phyloP scores from a whole-genome alignment of 352 stramenopile species.

The Globisporangium solare region DNA sequence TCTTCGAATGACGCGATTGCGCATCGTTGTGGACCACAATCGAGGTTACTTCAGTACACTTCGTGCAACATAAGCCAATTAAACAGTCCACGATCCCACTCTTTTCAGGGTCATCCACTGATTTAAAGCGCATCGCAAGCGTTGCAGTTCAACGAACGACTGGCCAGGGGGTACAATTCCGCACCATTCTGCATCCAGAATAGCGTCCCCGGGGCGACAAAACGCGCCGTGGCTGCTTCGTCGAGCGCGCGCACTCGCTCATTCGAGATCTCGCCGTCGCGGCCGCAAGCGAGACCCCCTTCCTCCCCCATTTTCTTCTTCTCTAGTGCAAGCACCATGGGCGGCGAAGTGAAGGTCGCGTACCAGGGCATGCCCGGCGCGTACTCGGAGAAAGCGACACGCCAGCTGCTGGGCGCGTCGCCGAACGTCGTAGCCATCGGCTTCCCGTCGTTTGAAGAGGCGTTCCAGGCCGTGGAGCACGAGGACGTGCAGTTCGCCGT shows the following conservation, averaged over 20 bases:
- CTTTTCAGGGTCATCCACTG: no score
- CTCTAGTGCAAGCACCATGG: slow-evolving; percentile 16
- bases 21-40: no score
- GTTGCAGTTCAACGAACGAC: no score
- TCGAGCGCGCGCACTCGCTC: neutral
- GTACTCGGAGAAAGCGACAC: slow-evolving; percentile 96
- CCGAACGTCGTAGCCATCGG: slow-evolving; percentile 62
- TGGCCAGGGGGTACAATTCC: no score
- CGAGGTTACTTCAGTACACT: no score
- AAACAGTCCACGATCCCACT: no score
- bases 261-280: slow-evolving; percentile 14
- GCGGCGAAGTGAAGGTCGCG: slow-evolving; percentile 80
- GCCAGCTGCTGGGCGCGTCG: slow-evolving; percentile 83
- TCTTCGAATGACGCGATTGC: no score
- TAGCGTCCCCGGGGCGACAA: neutral
- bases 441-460: slow-evolving; percentile 50
- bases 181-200: neutral
- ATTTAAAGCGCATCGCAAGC: no score
- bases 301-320: neutral
- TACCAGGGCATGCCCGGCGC: slow-evolving; percentile 96
- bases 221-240: no score
- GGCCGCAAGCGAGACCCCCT: slow-evolving; percentile 7
- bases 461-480: slow-evolving; percentile 48
- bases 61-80: no score
- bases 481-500: slow-evolving; percentile 92